Conservation (phyloP, 306 rosid species). For the Malus sieversii region DNA sequence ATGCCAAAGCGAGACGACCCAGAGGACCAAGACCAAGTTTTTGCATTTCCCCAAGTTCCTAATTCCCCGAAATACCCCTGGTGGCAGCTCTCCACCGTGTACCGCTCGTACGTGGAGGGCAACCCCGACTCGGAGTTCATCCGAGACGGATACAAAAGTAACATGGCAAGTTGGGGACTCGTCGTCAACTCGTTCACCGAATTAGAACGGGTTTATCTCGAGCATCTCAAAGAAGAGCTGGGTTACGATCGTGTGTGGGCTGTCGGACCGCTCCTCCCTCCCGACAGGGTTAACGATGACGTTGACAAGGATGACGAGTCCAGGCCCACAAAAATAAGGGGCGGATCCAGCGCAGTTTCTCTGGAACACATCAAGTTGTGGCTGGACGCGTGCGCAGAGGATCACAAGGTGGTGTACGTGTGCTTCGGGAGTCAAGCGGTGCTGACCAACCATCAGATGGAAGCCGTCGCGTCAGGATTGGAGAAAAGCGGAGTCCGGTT, state of each 20-base stretch:
- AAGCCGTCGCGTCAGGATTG: constrained; percentile 17
- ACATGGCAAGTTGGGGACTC: constrained; percentile 43
- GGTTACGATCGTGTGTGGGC: constrained; percentile 49
- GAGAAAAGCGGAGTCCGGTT: constrained; percentile 45
- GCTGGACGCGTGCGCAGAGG: constrained; percentile 27
- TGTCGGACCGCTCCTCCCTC: constrained; percentile 39
- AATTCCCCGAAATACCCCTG: constrained; percentile 44
- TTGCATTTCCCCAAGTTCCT: constrained; percentile 23
- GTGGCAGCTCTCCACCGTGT: constrained; percentile 49
- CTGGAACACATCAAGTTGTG: constrained; percentile 24
- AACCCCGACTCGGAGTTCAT: constrained; percentile 16
- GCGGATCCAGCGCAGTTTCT: constrained; percentile 27
- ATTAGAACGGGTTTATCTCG: constrained; percentile 33
- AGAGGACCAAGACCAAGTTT: constrained; percentile 18
- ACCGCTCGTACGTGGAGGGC: constrained; percentile 21
- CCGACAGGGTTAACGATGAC: not conserved
- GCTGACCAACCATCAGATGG: constrained; percentile 20
- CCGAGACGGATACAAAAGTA: constrained; percentile 1
- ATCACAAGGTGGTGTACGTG: constrained; percentile 31
- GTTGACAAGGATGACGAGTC: not conserved
- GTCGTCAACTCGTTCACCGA: constrained; percentile 33
- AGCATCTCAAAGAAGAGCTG: constrained; percentile 11
- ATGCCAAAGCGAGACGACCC: not conserved
- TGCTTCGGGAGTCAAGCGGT: constrained; percentile 40
- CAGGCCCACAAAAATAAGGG: not conserved